phyloP scores from a whole-genome alignment of 2,329 filamentous ascomycete genomes.

The Colletotrichum agaves region DNA sequence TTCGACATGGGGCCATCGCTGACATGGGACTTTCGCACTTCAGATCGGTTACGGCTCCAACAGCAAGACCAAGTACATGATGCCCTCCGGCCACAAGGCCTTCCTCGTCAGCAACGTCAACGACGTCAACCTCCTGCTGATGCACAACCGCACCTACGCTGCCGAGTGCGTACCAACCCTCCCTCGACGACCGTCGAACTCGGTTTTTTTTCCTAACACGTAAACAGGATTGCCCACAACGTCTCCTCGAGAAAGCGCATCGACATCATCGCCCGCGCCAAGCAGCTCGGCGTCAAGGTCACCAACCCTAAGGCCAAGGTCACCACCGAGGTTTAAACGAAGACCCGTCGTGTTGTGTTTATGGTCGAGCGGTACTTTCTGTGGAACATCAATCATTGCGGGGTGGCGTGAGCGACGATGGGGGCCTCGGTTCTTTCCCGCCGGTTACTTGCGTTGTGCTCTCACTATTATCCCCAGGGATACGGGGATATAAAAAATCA shows the following conservation, averaged over 20 bases:
- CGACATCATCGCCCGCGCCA: constrained; percentile 96
- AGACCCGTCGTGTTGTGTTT: not conserved
- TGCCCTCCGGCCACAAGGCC: constrained; percentile 98
- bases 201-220: constrained; percentile 38
- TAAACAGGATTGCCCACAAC: constrained; percentile 90
- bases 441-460: constrained; percentile 37
- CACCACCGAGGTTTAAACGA: constrained; percentile 85
- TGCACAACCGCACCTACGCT: constrained; percentile 99
- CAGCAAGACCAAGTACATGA: constrained; percentile 99
- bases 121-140: constrained; percentile 97
- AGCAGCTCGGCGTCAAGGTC: constrained; percentile 99
- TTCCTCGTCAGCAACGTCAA: constrained; percentile 98
- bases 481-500: constrained; percentile 15
- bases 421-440: constrained; percentile 19
- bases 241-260: constrained; percentile 99
- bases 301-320: constrained; percentile 99
- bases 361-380: constrained; percentile 4
- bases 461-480: constrained; percentile 29
- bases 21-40: constrained; percentile 5
- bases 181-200: not conserved
- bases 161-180: constrained; percentile 80
- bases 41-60: constrained; percentile 99
- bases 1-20: constrained; percentile 8
- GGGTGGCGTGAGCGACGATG: constrained; percentile 16
- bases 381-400: constrained; percentile 18